Evolutionary conservation across 306 rosid species (phyloP).

Genomic region (Hippophae rhamnoides): DNA sequence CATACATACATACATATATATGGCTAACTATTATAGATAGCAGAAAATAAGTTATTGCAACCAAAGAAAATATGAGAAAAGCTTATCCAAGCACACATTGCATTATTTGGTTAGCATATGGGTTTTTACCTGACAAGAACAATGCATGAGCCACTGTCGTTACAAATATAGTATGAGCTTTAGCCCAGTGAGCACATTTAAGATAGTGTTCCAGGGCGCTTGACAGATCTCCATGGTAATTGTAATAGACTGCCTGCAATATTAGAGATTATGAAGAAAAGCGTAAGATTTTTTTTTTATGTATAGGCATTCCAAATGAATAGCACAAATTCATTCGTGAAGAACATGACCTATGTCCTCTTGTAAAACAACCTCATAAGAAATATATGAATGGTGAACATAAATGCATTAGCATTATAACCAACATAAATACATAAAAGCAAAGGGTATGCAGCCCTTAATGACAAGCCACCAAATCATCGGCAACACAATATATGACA

Average conservation of each 20-base stretch:
- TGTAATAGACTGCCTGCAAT: slow-evolving; percentile 75
- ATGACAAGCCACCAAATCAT: neutral
- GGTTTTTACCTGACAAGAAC: slow-evolving; percentile 63
- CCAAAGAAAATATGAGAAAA: neutral
- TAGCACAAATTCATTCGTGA: slow-evolving; percentile 10
- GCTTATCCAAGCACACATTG: slow-evolving; percentile 2
- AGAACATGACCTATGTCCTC: slow-evolving; percentile 7
- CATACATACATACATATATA: no score
- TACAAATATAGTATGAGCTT: slow-evolving; percentile 70
- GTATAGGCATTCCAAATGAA: slow-evolving; percentile 7
- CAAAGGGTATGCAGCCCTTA: slow-evolving; percentile 4
- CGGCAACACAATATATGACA: neutral
- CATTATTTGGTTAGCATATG: slow-evolving; percentile 8
- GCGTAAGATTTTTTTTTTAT: slow-evolving; percentile 6
- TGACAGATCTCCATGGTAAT: slow-evolving; percentile 55
- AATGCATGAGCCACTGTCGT: slow-evolving; percentile 65
- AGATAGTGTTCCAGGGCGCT: slow-evolving; percentile 79
- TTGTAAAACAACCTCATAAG: slow-evolving; percentile 10
- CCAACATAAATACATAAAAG: slow-evolving; percentile 10
- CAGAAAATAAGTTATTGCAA: neutral
- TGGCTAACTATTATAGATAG: no score
- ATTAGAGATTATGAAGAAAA: slow-evolving; percentile 16
- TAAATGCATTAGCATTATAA: neutral
- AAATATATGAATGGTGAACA: neutral
- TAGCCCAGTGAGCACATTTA: slow-evolving; percentile 82